phyloP scores from a whole-genome alignment of 1,284 basidiomycete genomes.

The Naganishia albida region DNA sequence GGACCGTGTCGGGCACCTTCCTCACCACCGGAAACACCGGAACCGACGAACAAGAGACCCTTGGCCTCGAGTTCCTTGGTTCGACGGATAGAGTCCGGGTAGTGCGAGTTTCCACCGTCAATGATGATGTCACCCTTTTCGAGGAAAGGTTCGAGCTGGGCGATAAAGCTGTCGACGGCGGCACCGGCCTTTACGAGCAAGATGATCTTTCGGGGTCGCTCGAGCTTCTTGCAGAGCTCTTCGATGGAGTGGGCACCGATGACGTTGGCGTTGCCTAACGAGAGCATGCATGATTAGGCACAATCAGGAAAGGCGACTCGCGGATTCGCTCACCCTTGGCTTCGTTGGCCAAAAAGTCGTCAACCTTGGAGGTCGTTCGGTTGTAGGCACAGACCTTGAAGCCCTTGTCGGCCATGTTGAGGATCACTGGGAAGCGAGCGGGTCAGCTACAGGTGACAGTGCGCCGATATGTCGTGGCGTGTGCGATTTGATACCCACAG shows the following conservation, averaged over 20 bases:
- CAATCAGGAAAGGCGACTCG: too few species aligned
- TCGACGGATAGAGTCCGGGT: conserved; percentile 96
- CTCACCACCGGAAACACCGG: conserved; percentile 99
- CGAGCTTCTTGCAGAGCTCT: conserved; percentile 68
- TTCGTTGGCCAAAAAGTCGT: conserved; percentile 92
- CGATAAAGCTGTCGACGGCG: conserved; percentile 64
- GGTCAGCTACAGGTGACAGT: not conserved
- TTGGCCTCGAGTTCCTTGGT: conserved; percentile 89
- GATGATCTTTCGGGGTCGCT: conserved; percentile 74
- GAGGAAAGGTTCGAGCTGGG: conserved; percentile 60
- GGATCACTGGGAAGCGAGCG: conserved; percentile 57
- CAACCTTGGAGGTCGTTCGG: conserved; percentile 95
- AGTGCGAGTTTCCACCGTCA: conserved; percentile 99
- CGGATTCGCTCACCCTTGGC: conserved; percentile 82
- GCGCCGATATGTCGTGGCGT: not conserved
- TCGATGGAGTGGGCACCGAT: conserved; percentile 91
- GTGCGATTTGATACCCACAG: conserved; percentile 16
- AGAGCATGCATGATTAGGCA: conserved; percentile 17
- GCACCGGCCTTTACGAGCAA: conserved; percentile 74
- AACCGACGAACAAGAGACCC: conserved; percentile 95
- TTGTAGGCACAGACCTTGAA: conserved; percentile 97
- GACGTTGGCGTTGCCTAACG: conserved; percentile 77
- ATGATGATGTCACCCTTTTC: conserved; percentile 88
- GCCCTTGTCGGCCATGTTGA: conserved; percentile 99
- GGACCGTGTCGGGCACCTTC: conserved; percentile 97